phyloP scores from a whole-genome alignment of 805 yeast species.

The Danielia oregonensis region DNA sequence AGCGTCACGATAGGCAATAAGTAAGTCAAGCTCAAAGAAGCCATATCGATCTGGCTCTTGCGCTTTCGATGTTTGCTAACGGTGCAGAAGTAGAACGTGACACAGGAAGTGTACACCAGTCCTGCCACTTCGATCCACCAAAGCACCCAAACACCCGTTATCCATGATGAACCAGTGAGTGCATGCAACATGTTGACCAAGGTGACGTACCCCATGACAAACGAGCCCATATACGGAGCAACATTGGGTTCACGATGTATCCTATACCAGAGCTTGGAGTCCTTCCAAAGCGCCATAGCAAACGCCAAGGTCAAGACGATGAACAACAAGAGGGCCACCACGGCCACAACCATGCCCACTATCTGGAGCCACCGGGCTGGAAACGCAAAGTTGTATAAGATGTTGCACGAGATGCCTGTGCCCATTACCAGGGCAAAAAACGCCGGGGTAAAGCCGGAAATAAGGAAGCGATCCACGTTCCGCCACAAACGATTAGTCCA shows the following conservation, averaged over 20 bases:
- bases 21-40: slow-evolving; percentile 51
- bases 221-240: slow-evolving; percentile 70
- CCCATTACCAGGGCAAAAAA: slow-evolving; percentile 85
- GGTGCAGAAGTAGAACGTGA: slow-evolving; percentile 50
- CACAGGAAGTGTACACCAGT: slow-evolving; percentile 59
- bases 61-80: slow-evolving; percentile 32
- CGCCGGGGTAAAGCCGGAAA: slow-evolving; percentile 39
- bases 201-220: slow-evolving; percentile 76
- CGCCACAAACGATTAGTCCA: slow-evolving; percentile 1
- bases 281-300: slow-evolving; percentile 34
- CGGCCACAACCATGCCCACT: slow-evolving; percentile 62
- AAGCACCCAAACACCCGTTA: slow-evolving; percentile 50
- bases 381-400: slow-evolving; percentile 66
- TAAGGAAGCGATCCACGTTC: slow-evolving; percentile 10
- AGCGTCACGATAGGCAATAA: slow-evolving; percentile 76
- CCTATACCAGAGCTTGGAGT: slow-evolving; percentile 18
- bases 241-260: slow-evolving; percentile 35
- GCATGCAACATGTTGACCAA: slow-evolving; percentile 53
- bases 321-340: slow-evolving; percentile 48
- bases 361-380: slow-evolving; percentile 54
- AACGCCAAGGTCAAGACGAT: slow-evolving; percentile 41
- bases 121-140: slow-evolving; percentile 70
- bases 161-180: slow-evolving; percentile 42
- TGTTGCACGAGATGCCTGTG: slow-evolving; percentile 64
- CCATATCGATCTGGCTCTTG: slow-evolving; percentile 14